Base-by-base conservation (phyloP, 805 yeast species). In the Alloascoidea africana region DNA sequence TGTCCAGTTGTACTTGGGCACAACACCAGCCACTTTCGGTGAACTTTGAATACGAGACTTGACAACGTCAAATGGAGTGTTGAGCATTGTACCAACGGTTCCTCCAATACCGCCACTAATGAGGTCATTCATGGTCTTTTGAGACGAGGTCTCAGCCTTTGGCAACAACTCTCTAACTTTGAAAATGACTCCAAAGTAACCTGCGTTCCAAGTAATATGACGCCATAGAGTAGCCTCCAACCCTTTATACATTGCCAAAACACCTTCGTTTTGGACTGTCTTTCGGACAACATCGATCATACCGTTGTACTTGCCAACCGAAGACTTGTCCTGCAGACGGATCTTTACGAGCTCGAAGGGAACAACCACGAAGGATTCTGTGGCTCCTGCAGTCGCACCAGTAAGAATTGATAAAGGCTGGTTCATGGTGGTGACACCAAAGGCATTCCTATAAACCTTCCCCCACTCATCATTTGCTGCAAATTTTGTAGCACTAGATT, bases 381-480 rank as follows among this genome's bases (percentile, higher is more conserved):
- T 78, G 30, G 96, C 93, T 64, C 99, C 99, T 4, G 99, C 98
- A 41, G 94, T 81, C 27, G 97, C 96, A 63, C 99, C 99, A 33
- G 96, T 83, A 47, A 89, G 65, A 39, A 91, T 65, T 2, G 96
- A 85, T 53, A 91, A 64, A 5, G 81, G 74, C 62, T 89, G 97
- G 44, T 66, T 82, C 73, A 81, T 70, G 44, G 70, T 58, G 5
- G 66, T 56, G 34, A 81, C 67, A 38, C 84, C 94, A 55, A 87
- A 85, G 14, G 62, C 55, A 18, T 65, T 65, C 47, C 73, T 73
- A 69, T 86, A 89, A 47, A 86, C 58, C 57, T 79, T 79, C 38
- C 94, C 89, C 80, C 94, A 91, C 58, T 85, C 93, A 56, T 91
- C 98, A 56, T 91, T 91, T 44, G 96, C 95, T 38, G 97, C 96